phyloP scores from a whole-genome alignment of 1,284 basidiomycete genomes.

The Cystobasidium sp. region DNA sequence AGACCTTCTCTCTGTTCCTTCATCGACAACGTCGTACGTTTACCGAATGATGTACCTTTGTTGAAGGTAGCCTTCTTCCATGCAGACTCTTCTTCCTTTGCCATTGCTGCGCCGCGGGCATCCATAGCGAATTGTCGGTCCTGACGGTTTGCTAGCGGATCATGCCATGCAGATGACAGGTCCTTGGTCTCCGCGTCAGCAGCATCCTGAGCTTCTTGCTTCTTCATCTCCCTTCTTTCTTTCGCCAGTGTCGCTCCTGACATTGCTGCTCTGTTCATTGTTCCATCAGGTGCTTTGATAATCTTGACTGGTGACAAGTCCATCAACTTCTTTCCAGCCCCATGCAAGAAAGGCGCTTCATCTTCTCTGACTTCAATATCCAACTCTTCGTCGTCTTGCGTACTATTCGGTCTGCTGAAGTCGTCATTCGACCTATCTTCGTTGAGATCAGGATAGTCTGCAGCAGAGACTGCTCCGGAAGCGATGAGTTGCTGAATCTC shows the following conservation, averaged over 20 bases:
- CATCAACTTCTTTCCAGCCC: conserved; percentile 92
- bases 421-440: conserved; percentile 71
- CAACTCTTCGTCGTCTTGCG: conserved; percentile 83
- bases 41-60: conserved; percentile 95
- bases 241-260: conserved; percentile 91
- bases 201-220: conserved; percentile 91
- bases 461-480: conserved; percentile 86
- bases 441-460: conserved; percentile 94
- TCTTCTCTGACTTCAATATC: conserved; percentile 97
- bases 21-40: conserved; percentile 86
- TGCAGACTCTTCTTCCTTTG: conserved; percentile 68
- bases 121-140: conserved; percentile 95
- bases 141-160: conserved; percentile 89
- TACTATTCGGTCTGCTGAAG: conserved; percentile 61
- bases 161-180: conserved; percentile 93
- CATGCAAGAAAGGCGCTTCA: conserved; percentile 93
- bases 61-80: conserved; percentile 95
- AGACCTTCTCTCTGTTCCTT: conserved; percentile 89
- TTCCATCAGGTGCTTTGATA: conserved; percentile 69
- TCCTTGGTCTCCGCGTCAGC: conserved; percentile 93
- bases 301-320: conserved; percentile 94
- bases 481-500: conserved; percentile 99
- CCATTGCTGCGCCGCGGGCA: conserved; percentile 76
- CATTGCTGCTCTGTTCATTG: conserved; percentile 88
- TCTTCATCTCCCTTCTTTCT: conserved; percentile 89